Evolutionary conservation across 129 eudicot species (phyloP).

Genomic region (Mikania micrantha): DNA sequence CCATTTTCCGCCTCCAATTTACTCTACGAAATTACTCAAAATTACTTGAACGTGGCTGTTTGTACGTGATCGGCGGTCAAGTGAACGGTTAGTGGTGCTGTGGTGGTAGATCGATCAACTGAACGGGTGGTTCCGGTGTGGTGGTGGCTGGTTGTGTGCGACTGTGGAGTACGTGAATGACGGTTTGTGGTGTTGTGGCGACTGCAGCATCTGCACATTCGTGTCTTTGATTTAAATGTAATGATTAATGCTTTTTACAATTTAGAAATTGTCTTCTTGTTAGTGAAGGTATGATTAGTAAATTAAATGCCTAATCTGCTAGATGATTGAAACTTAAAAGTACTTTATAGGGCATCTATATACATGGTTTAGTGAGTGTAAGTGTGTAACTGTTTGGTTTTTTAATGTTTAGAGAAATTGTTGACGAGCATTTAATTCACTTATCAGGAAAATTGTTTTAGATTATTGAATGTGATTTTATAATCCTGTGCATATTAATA

Average conservation of each 20-base stretch:
- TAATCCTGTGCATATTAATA: background rate
- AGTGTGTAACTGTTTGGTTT: too few relatives aligned
- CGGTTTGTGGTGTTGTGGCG: too few relatives aligned
- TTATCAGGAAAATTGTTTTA: background rate
- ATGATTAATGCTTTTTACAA: background rate
- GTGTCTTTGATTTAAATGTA: background rate
- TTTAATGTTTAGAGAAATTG: background rate
- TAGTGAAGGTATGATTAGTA: background rate
- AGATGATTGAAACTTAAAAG: background rate
- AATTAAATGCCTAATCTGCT: background rate
- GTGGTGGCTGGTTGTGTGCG: too few relatives aligned
- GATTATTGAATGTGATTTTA: background rate
- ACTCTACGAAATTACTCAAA: too few relatives aligned
- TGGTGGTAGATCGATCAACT: too few relatives aligned
- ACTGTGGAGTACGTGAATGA: too few relatives aligned
- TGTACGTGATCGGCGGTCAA: too few relatives aligned
- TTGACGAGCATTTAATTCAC: background rate
- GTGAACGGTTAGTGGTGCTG: too few relatives aligned
- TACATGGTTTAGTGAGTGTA: slow-evolving; percentile 2
- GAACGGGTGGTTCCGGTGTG: too few relatives aligned
- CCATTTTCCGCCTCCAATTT: too few relatives aligned
- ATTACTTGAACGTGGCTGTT: too few relatives aligned
- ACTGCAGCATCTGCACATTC: background rate
- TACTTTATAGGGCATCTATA: background rate
- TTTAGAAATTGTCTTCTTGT: background rate